phyloP scores from a whole-genome alignment of 495 filamentous ascomycete genomes.

The Geoglossum glabrum region DNA sequence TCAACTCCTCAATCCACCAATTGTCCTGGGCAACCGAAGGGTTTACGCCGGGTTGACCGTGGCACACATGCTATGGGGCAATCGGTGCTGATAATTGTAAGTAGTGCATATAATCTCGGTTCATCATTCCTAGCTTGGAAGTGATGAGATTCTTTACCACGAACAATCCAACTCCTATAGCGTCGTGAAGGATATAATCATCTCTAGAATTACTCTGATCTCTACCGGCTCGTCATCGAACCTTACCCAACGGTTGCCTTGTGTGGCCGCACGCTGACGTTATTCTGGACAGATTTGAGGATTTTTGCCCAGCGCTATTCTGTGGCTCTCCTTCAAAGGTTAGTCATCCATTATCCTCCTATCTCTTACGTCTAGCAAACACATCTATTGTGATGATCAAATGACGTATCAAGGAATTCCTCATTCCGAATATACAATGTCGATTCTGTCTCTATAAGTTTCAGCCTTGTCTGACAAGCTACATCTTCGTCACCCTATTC shows the following conservation, averaged over 20 bases:
- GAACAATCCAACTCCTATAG: conserved; percentile 77
- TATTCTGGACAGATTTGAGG: background rate
- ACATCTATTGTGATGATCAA: conserved; percentile 57
- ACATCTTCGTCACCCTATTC: conserved; percentile 6
- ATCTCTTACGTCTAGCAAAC: conserved; percentile 11
- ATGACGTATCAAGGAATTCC: conserved; percentile 89
- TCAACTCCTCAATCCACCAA: too few relatives aligned
- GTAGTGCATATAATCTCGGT: background rate
- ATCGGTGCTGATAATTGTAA: background rate
- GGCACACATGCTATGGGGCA: background rate
- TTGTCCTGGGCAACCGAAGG: background rate
- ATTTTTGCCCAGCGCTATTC: too few relatives aligned
- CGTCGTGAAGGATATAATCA: conserved; percentile 40
- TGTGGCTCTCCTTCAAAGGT: too few relatives aligned
- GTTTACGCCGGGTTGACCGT: background rate
- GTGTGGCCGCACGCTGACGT: background rate
- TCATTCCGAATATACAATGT: conserved; percentile 83
- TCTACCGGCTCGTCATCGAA: background rate
- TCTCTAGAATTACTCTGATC: conserved; percentile 55
- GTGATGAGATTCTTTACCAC: conserved; percentile 33
- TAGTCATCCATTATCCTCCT: conserved; percentile 7
- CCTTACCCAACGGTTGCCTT: background rate
- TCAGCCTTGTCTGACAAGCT: conserved; percentile 92
- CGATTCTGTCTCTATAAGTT: conserved; percentile 68
- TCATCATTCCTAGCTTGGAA: background rate